Percentiles rank a stretch among this genome's conserved stretches.
phyloP scores from a whole-genome alignment of 495 filamentous ascomycete species.

The Polyplosphaeria fusca region DNA sequence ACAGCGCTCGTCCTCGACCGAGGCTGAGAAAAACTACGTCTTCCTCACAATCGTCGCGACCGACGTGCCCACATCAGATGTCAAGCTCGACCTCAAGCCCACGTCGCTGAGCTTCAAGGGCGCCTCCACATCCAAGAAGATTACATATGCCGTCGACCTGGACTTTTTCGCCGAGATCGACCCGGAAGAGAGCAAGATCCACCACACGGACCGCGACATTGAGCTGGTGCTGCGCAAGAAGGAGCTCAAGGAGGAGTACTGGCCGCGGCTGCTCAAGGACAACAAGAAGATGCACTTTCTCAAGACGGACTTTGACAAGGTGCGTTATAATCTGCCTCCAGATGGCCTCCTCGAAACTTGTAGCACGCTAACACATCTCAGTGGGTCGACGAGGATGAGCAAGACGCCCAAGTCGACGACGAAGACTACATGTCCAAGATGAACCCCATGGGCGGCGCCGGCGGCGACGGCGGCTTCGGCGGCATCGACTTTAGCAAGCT shows the following conservation, averaged over 20 bases:
- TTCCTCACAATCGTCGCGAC: conserved; percentile 84
- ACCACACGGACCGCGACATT: conserved; percentile 79
- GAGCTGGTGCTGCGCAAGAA: conserved; percentile 94
- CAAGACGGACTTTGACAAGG: conserved; percentile 99
- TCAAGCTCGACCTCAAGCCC: conserved; percentile 77
- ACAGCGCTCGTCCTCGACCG: conserved; percentile 81
- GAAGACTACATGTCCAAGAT: conserved; percentile 66
- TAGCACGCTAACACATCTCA: conserved; percentile 38
- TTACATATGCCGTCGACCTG: conserved; percentile 79
- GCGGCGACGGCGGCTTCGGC: conserved; percentile 59
- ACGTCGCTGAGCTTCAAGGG: conserved; percentile 77
- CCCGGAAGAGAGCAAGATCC: conserved; percentile 68
- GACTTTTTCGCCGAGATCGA: conserved; percentile 93
- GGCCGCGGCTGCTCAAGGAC: conserved; percentile 91
- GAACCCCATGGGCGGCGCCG: conserved; percentile 61
- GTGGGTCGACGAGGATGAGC: conserved; percentile 99
- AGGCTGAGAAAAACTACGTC: conserved; percentile 83
- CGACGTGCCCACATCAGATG: conserved; percentile 65
- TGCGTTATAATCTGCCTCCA: conserved; percentile 42
- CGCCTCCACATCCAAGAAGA: conserved; percentile 73
- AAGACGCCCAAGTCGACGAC: conserved; percentile 81
- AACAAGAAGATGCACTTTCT: conserved; percentile 87
- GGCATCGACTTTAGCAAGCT: conserved; percentile 92
- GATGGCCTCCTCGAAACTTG: too few species aligned
- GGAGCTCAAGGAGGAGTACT: conserved; percentile 85